Evolutionary conservation across 768 basidiomycete genomes (phyloP).

Genomic region (Harrya chromipes): DNA sequence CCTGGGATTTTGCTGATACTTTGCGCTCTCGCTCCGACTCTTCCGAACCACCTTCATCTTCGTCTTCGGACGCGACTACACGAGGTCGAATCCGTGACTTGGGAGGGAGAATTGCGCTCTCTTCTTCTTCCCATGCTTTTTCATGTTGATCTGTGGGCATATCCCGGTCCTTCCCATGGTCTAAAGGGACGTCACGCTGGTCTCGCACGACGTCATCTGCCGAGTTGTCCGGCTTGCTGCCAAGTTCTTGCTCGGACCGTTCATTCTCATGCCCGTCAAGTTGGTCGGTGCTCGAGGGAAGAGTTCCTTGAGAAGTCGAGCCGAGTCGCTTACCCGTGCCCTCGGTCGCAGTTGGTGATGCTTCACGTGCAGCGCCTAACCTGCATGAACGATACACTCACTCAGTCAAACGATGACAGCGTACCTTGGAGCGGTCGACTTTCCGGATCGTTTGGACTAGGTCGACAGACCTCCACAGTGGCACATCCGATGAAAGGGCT

Average conservation of each 20-base stretch:
- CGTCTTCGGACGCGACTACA: slow-evolving; percentile 6
- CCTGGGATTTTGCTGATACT: neutral
- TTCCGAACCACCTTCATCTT: neutral
- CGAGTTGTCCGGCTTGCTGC: neutral
- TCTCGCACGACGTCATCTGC: neutral
- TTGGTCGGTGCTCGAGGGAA: neutral
- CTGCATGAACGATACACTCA: neutral
- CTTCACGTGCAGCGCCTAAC: neutral
- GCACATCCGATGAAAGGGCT: slow-evolving; percentile 23
- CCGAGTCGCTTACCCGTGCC: neutral
- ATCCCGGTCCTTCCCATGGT: slow-evolving; percentile 1
- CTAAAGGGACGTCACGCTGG: neutral
- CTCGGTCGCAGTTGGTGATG: neutral
- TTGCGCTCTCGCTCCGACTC: slow-evolving; percentile 3
- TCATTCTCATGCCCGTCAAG: neutral
- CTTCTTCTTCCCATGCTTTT: slow-evolving; percentile 8
- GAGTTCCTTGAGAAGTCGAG: neutral
- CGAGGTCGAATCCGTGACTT: slow-evolving; percentile 7
- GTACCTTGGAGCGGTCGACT: neutral
- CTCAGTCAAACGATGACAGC: neutral
- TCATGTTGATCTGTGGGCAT: neutral
- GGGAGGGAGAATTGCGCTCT: neutral
- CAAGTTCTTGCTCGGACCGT: neutral
- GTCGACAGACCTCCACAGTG: slow-evolving; percentile 8
- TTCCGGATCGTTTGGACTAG: neutral